Conservation (phyloP, 2,329 filamentous ascomycete genomes). For the Colletotrichum musicola region DNA sequence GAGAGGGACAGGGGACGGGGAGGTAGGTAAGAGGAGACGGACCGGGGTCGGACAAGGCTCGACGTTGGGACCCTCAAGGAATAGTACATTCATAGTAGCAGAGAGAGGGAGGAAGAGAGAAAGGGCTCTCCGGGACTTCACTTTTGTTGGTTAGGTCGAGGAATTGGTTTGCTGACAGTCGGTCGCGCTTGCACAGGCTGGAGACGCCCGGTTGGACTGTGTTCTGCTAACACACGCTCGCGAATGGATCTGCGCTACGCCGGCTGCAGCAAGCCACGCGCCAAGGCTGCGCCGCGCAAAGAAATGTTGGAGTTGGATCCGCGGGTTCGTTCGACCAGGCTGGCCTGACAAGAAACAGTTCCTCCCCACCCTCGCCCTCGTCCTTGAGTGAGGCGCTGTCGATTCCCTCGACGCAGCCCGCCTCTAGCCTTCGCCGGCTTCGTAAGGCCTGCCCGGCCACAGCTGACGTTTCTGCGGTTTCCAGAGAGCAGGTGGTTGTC, state of each 20-base stretch:
- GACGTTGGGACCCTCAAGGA: conserved; percentile 3
- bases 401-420: conserved; percentile 6
- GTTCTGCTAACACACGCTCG: neutral
- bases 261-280: conserved; percentile 35
- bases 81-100: too few species aligned
- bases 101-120: neutral
- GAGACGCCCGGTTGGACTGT: conserved; percentile 9
- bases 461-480: conserved; percentile 12
- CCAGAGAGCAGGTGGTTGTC: neutral
- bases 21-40: neutral
- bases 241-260: conserved; percentile 26
- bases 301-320: conserved; percentile 31
- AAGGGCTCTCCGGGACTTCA: conserved; percentile 21
- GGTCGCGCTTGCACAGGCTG: conserved; percentile 10
- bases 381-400: conserved; percentile 20
- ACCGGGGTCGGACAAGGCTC: conserved; percentile 1
- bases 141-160: conserved; percentile 28
- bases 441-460: neutral
- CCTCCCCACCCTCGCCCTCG: neutral
- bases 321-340: conserved; percentile 8
- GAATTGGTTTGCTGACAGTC: conserved; percentile 28
- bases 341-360: neutral
- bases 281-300: conserved; percentile 31
- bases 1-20: neutral
- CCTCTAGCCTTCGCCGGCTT: conserved; percentile 6